Conservation (phyloP, 495 filamentous ascomycete species). For the Aspergillus asperescens region DNA sequence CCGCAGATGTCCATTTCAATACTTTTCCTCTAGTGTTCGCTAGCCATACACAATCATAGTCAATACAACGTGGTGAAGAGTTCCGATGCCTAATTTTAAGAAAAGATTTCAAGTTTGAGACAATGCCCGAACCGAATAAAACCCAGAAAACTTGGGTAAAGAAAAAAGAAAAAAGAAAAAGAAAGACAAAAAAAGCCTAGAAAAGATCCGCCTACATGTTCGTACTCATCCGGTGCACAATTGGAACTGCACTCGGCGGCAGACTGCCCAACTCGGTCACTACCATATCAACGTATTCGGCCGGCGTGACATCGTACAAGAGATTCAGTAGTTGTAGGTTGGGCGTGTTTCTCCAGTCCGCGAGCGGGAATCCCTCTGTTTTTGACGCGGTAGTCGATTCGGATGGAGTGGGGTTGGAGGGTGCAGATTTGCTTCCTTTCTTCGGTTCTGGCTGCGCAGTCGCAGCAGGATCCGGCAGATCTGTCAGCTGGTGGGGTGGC, state of each 20-base stretch:
- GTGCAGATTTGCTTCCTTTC: constrained; percentile 34
- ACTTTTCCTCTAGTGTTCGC: constrained; percentile 5
- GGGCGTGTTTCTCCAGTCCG: constrained; percentile 55
- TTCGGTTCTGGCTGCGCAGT: constrained; percentile 27
- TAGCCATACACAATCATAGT: constrained; percentile 14
- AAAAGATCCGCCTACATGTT: constrained; percentile 29
- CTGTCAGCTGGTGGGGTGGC: constrained; percentile 35
- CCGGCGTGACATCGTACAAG: constrained; percentile 93
- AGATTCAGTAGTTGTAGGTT: constrained; percentile 73
- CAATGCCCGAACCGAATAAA: neutral
- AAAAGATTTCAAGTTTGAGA: neutral
- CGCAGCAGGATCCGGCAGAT: constrained; percentile 28
- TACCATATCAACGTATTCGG: constrained; percentile 79
- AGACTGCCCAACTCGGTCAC: constrained; percentile 87
- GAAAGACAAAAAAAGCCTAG: neutral
- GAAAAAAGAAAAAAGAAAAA: neutral
- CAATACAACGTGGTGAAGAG: neutral
- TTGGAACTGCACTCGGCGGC: constrained; percentile 73
- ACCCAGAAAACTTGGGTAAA: neutral
- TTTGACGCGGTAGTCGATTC: constrained; percentile 25
- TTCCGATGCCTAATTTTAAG: neutral
- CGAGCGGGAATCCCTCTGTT: constrained; percentile 34
- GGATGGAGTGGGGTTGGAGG: constrained; percentile 12
- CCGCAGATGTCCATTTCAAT: too few species aligned
- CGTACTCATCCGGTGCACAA: constrained; percentile 48